Conservation (phyloP, 1,284 basidiomycete species). For the Ceraceosorus guamensis region DNA sequence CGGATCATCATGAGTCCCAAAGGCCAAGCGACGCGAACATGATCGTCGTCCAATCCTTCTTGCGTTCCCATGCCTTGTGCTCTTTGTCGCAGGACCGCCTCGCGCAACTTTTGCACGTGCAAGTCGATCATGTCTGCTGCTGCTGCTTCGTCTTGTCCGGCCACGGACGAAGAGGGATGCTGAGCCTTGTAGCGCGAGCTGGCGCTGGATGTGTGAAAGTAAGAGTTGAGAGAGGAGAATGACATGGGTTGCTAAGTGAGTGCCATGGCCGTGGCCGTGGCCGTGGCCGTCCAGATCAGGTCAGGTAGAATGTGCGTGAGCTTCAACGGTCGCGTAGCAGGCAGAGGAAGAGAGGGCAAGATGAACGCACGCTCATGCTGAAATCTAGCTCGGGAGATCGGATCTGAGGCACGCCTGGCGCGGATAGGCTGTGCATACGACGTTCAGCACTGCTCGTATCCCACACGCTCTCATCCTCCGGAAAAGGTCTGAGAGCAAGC, state of each 20-base stretch:
- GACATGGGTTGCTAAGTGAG: conserved; percentile 1
- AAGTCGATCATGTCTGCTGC: conserved; percentile 5
- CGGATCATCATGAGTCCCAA: conserved; percentile 10
- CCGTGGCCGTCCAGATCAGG: not conserved
- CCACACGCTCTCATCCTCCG: conserved; percentile 2
- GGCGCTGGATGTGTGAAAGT: conserved; percentile 6
- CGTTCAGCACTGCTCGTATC: conserved; percentile 7
- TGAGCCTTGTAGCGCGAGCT: not conserved
- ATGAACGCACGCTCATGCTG: conserved; percentile 5
- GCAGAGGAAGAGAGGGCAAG: no score
- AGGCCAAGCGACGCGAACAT: conserved; percentile 12
- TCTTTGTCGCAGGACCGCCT: conserved; percentile 1
- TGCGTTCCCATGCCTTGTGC: not conserved
- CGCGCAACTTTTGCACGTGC: conserved; percentile 2
- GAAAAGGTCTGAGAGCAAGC: not conserved
- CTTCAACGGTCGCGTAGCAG: not conserved
- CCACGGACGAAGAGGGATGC: not conserved
- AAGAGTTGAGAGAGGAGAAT: conserved; percentile 4
- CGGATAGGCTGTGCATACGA: conserved; percentile 4
- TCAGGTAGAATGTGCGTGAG: not conserved
- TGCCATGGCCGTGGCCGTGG: not conserved
- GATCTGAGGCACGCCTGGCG: conserved; percentile 1
- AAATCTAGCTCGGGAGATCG: conserved; percentile 2
- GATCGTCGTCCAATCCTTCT: conserved; percentile 8
- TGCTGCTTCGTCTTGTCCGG: not conserved